A percentile compares a stretch with the other conserved stretches of the same genome.
Evolutionary conservation across 2,329 filamentous ascomycete species (phyloP).

Genomic region (Colletotrichum chrysophilum): DNA sequence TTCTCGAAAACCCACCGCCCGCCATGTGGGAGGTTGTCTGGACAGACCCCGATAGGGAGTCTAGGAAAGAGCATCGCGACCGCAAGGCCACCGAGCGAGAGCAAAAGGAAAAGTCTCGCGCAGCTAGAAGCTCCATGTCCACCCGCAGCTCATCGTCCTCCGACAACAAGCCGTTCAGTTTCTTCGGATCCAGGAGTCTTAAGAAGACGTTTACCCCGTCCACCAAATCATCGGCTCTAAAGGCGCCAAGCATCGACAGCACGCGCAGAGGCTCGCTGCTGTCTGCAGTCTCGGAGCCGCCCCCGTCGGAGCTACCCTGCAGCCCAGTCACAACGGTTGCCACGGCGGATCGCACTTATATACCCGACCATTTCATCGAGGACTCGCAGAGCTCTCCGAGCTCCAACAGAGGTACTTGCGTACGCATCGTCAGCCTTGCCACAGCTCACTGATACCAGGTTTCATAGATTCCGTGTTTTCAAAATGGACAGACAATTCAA

Average conservation of each 20-base stretch:
- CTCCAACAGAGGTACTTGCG: conserved; percentile 37
- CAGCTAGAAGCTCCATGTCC: conserved; percentile 41
- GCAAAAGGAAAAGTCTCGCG: conserved; percentile 34
- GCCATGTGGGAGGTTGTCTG: conserved; percentile 65
- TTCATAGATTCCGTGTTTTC: conserved; percentile 49
- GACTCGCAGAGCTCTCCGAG: conserved; percentile 24
- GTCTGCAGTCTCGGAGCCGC: conserved; percentile 11
- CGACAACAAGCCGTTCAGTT: conserved; percentile 42
- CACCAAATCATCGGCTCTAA: conserved; percentile 15
- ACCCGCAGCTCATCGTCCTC: conserved; percentile 49
- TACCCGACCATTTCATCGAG: conserved; percentile 12
- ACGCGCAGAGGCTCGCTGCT: conserved; percentile 11
- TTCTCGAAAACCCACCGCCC: not conserved
- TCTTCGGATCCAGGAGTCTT: conserved; percentile 47
- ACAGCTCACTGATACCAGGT: conserved; percentile 25
- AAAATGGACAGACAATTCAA: conserved; percentile 41
- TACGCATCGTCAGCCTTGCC: not conserved
- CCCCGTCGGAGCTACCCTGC: not conserved
- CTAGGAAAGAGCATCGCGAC: conserved; percentile 56
- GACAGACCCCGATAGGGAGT: conserved; percentile 60
- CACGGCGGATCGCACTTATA: not conserved
- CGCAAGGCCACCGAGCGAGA: conserved; percentile 50
- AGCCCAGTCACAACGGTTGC: not conserved
- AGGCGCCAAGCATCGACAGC: conserved; percentile 13
- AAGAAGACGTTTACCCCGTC: conserved; percentile 33